phyloP scores from a whole-genome alignment of 1,139 yeast genomes.

The Suzukiozyma palmioleophila region DNA sequence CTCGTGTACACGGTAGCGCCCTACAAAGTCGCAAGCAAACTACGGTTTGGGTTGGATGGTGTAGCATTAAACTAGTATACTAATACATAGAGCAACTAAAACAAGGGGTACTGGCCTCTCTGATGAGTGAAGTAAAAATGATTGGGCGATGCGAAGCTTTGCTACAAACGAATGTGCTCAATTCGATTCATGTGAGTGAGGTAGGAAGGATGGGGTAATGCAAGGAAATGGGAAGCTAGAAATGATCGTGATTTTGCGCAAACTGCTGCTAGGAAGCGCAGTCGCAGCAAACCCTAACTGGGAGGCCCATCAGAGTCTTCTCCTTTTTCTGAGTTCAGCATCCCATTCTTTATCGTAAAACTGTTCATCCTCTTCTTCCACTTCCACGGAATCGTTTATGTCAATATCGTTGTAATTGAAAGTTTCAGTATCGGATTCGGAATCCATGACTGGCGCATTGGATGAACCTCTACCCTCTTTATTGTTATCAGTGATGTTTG shows the following conservation, averaged over 20 bases:
- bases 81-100: too few relatives aligned
- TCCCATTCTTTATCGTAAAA: constrained; percentile 20
- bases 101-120: too few relatives aligned
- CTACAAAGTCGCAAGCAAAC: too few relatives aligned
- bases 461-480: background rate
- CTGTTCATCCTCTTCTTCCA: constrained; percentile 21
- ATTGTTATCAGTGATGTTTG: constrained; percentile 9
- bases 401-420: constrained; percentile 25
- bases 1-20: too few relatives aligned
- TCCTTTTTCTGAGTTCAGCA: constrained; percentile 3
- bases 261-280: background rate
- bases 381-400: constrained; percentile 17
- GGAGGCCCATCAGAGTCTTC: background rate
- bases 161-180: too few relatives aligned
- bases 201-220: too few relatives aligned
- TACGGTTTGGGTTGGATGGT: too few relatives aligned
- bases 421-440: constrained; percentile 1
- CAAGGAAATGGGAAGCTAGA: too few relatives aligned
- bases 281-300: background rate
- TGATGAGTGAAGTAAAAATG: too few relatives aligned
- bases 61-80: too few relatives aligned
- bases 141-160: too few relatives aligned
- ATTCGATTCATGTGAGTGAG: too few relatives aligned
- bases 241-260: background rate
- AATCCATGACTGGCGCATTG: background rate